Evolutionary conservation across 306 rosid species (phyloP).

Genomic region (Trifolium subterraneum): DNA sequence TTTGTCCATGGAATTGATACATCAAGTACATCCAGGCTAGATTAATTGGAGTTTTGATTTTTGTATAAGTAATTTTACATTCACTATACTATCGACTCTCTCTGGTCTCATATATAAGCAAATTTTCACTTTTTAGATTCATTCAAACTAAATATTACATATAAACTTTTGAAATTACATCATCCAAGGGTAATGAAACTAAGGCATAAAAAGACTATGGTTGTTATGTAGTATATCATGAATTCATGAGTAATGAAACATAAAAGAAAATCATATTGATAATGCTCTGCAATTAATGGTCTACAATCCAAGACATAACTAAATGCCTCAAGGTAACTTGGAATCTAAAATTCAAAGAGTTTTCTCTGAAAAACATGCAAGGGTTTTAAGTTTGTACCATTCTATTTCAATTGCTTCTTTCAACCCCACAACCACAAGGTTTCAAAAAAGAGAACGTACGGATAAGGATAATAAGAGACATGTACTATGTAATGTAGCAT

Average conservation of each 20-base stretch:
- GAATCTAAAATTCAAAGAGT: constrained; percentile 24
- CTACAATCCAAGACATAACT: no score
- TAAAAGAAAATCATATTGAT: no score
- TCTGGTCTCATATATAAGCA: no score
- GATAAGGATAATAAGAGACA: constrained; percentile 7
- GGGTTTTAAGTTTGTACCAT: constrained; percentile 1
- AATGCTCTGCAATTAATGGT: no score
- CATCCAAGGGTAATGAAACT: no score
- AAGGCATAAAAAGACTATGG: no score
- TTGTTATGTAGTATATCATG: no score
- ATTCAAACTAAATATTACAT: no score
- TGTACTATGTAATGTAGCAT: background rate
- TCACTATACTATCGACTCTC: background rate
- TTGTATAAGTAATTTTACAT: background rate
- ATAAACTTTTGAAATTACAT: no score
- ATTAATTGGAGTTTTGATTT: background rate
- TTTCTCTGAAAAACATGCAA: constrained; percentile 16
- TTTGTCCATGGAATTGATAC: constrained; percentile 38
- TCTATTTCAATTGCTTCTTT: constrained; percentile 23
- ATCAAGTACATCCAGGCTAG: constrained; percentile 29
- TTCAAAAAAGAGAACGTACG: background rate
- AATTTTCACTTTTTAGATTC: no score
- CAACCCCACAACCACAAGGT: constrained; percentile 1
- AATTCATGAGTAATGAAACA: no score
- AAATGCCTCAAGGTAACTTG: background rate